These are phyloP conservation scores for Emiliania huxleyi DNA, from an alignment of 78 protist genomes.

Conservation along the genomic window DNA sequence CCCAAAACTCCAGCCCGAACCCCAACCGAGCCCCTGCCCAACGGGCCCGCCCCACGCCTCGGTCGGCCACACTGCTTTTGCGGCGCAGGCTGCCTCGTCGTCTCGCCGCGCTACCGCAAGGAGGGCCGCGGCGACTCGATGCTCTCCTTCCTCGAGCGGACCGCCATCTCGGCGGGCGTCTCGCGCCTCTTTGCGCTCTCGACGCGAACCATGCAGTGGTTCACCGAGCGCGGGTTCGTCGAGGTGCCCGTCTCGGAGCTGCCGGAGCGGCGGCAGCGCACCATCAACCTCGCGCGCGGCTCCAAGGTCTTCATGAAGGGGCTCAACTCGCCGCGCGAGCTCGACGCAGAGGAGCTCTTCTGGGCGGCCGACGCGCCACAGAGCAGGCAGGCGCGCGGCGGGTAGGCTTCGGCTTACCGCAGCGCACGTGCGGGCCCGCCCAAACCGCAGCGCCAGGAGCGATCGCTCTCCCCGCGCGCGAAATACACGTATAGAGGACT, in stretches of 20 bases:
- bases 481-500: too few species aligned
- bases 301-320: background rate
- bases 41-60: background rate
- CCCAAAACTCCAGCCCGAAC: too few species aligned
- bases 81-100: background rate
- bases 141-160: background rate
- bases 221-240: background rate
- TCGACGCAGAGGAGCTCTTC: slow-evolving; percentile 2
- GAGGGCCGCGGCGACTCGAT: background rate
- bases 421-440: too few species aligned
- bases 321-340: background rate
- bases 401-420: too few species aligned
- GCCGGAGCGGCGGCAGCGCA: background rate
- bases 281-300: background rate
- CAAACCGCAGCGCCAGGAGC: too few species aligned
- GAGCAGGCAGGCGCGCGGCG: too few species aligned
- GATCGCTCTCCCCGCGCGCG: too few species aligned
- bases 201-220: slow-evolving; percentile 12
- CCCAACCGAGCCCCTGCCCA: too few species aligned
- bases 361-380: background rate
- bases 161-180: background rate
- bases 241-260: background rate
- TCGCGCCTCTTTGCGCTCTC: background rate
- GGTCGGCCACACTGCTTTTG: too few species aligned
- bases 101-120: background rate